A percentile compares a stretch with the other conserved stretches of the same genome.
phyloP scores from a whole-genome alignment of 345 rosid species.

The Clarkia xantiana region DNA sequence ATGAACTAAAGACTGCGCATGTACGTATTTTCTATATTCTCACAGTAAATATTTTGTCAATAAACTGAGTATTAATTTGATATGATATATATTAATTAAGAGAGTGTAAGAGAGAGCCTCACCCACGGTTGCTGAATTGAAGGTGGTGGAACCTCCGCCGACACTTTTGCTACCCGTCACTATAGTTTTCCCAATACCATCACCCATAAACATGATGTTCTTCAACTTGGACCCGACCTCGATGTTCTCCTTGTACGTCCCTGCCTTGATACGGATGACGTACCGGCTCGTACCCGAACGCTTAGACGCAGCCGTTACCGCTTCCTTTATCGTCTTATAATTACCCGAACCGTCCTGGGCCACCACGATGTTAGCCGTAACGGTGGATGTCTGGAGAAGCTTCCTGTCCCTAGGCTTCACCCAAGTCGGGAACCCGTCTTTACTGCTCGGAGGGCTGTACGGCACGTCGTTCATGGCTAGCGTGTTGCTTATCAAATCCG shows the following conservation, averaged over 20 bases:
- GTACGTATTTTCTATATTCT: no score
- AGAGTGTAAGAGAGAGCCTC: constrained; percentile 11
- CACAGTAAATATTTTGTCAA: no score
- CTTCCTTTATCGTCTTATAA: constrained; percentile 44
- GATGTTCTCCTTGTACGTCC: constrained; percentile 52
- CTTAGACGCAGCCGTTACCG: constrained; percentile 40
- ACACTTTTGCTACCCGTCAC: constrained; percentile 79
- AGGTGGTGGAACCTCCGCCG: constrained; percentile 71
- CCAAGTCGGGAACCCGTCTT: constrained; percentile 66
- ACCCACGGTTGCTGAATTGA: constrained; percentile 81
- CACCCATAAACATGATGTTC: constrained; percentile 74
- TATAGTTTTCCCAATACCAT: constrained; percentile 56
- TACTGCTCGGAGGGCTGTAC: constrained; percentile 23
- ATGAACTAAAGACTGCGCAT: no score
- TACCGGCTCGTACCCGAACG: constrained; percentile 44
- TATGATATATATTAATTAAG: not conserved
- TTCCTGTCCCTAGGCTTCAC: constrained; percentile 59
- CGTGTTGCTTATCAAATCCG: constrained; percentile 52
- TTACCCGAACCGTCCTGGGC: constrained; percentile 85
- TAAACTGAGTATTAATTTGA: no score
- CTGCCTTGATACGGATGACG: constrained; percentile 64
- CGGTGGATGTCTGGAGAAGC: constrained; percentile 37
- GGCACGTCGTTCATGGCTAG: constrained; percentile 52
- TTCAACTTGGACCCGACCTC: constrained; percentile 33
- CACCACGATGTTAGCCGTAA: constrained; percentile 51